Evolutionary conservation across 768 basidiomycete species (phyloP).

Genomic region (Trametes gibbosa): DNA sequence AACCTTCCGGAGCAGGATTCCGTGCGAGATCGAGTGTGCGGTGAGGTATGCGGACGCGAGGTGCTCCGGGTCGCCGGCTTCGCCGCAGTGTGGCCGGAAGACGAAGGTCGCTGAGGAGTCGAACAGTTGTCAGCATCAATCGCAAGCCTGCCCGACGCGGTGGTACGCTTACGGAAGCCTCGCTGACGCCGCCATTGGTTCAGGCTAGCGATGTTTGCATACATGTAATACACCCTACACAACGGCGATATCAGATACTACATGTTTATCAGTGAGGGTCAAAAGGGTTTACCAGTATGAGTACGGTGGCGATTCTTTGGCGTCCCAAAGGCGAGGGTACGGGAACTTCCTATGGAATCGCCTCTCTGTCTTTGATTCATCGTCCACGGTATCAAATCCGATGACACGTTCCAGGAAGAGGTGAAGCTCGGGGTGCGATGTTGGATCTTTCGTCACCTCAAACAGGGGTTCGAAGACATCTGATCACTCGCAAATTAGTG

Average conservation of each 20-base stretch:
- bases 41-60: constrained; percentile 94
- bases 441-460: constrained; percentile 92
- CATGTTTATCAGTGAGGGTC: too few species aligned
- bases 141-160: neutral
- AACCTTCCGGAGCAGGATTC: constrained; percentile 97
- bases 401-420: constrained; percentile 92
- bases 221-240: constrained; percentile 95
- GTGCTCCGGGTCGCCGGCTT: constrained; percentile 98
- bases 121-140: too few species aligned
- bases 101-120: constrained; percentile 81
- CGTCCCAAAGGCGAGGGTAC: constrained; percentile 87
- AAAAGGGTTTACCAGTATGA: constrained; percentile 98
- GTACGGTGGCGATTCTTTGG: constrained; percentile 87
- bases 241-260: too few species aligned
- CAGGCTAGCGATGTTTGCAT: constrained; percentile 90
- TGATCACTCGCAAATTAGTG: constrained; percentile 31
- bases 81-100: constrained; percentile 93
- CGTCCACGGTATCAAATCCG: constrained; percentile 98
- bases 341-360: constrained; percentile 93
- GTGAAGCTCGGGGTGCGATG: constrained; percentile 89
- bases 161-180: constrained; percentile 77
- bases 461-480: constrained; percentile 93
- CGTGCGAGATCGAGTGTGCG: constrained; percentile 97
- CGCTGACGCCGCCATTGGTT: constrained; percentile 88
- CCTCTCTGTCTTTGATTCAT: constrained; percentile 92